Conservation (phyloP, 768 basidiomycete species). For the Sarcodon aspratus region DNA sequence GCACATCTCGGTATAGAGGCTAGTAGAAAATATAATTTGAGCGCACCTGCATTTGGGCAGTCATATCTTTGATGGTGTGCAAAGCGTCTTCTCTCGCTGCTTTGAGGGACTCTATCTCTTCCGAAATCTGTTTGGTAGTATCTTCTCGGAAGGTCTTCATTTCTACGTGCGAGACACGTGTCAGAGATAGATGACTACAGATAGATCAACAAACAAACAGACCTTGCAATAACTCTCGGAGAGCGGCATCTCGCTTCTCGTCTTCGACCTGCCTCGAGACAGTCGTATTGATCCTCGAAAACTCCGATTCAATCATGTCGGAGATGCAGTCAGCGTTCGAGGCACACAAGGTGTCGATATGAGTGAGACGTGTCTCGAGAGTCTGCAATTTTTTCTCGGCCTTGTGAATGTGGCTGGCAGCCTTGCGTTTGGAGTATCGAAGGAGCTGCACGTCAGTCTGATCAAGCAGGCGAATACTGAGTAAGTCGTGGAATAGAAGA, state of each 20-base stretch:
- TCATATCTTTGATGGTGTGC: constrained; percentile 21
- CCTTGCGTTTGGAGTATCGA: constrained; percentile 27
- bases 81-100: constrained; percentile 27
- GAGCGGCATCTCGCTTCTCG: constrained; percentile 14
- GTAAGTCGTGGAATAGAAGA: not conserved
- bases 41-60: constrained; percentile 7
- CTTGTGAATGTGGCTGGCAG: constrained; percentile 28
- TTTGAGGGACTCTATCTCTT: constrained; percentile 32
- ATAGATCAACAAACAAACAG: too few relatives aligned
- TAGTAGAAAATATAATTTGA: constrained; percentile 10
- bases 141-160: constrained; percentile 13
- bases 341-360: constrained; percentile 17
- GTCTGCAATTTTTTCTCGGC: constrained; percentile 27
- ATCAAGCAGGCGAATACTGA: not conserved
- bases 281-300: constrained; percentile 2
- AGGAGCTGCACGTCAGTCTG: constrained; percentile 25
- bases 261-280: constrained; percentile 3
- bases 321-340: not conserved
- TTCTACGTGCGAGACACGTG: constrained; percentile 3
- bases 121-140: constrained; percentile 32
- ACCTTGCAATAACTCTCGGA: constrained; percentile 18
- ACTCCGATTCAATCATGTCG: constrained; percentile 1
- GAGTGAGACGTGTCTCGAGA: constrained; percentile 28
- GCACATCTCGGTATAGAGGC: constrained; percentile 17
- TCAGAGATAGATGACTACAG: not conserved